Evolutionary conservation across 768 basidiomycete species (phyloP), one percentile per base, ranked within the genome.

Genomic region (Lactarius pseudohatsudake): DNA sequence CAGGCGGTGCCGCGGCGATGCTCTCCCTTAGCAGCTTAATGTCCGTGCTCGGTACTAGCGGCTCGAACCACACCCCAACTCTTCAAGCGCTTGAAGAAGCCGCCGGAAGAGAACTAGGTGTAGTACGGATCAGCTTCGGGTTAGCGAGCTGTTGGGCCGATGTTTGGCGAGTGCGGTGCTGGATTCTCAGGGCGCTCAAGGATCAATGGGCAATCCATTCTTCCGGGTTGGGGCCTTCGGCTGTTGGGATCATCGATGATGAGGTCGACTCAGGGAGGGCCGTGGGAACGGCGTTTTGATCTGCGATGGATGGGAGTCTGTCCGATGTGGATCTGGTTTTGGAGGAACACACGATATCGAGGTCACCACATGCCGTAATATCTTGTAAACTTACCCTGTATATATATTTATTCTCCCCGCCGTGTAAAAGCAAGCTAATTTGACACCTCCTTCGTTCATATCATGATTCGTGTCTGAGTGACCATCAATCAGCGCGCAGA

Each of bases 101-200:
- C 20, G 83, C 89, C 50, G 89, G 88, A 3, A 79, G 81, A 57
- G 89, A 92, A 74, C 78, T 91, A 15, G 91, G 89, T 3, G 89
- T 91, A 45, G 84, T 92, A 30, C 80, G 90, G 59, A 82, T 91
- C 65, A 92, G 91, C 69, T 81, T 94, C 10, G 92, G 92, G 6
- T 82, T 93, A 32, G 91, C 86, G 55, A 92, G 85, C 66, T 85
- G 87, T 72, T 92, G 91, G 81, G 81, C 84, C 54, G 92, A 94
- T 73, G 85, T 86, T 1, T 80, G 75, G 76, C 73, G 73, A 36
- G 76, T 80, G 28, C 57, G 79, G 54, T 65, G 72, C 56, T 80
- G 71, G 65, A 65, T 71, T 15, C n/a, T 65, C 22, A 59, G 59
- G 36, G 68, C 59, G 2, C 30, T 70, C 13, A 59, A 38, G 13